phyloP scores from a whole-genome alignment of 345 rosid genomes.

The Rhodamnia rubescens region DNA sequence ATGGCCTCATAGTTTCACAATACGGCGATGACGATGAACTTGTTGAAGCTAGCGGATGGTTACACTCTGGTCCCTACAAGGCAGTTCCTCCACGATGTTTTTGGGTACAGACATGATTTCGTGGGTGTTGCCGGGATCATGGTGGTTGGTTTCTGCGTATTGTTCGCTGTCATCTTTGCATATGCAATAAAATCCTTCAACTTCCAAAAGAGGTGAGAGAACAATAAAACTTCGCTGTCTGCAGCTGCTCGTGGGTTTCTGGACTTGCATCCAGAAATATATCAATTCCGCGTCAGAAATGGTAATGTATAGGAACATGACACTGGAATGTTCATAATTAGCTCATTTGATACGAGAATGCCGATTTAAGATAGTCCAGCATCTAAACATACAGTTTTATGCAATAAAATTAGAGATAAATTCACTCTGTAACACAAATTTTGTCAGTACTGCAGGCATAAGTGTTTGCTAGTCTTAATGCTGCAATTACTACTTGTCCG shows the following conservation, averaged over 20 bases:
- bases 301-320: background rate
- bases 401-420: background rate
- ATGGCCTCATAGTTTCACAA: conserved; percentile 80
- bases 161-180: conserved; percentile 68
- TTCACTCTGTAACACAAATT: background rate
- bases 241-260: background rate
- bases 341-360: background rate
- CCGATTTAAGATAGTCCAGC: background rate
- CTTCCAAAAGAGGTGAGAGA: conserved; percentile 73
- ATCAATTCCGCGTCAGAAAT: background rate
- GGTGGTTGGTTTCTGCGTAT: conserved; percentile 59
- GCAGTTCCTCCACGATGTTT: conserved; percentile 34
- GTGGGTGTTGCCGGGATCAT: conserved; percentile 53
- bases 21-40: conserved; percentile 43
- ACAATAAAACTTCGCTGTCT: background rate
- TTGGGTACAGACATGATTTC: conserved; percentile 80
- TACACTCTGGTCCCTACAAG: conserved; percentile 31
- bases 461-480: background rate
- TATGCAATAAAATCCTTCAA: conserved; percentile 79
- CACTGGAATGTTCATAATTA: background rate
- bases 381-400: background rate
- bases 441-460: background rate
- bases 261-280: background rate
- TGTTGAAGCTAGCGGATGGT: conserved; percentile 59
- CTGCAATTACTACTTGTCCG: background rate